Evolutionary conservation across 176 grass and related monocot genomes (phyloP).

Genomic region (Oryza brachyantha): DNA sequence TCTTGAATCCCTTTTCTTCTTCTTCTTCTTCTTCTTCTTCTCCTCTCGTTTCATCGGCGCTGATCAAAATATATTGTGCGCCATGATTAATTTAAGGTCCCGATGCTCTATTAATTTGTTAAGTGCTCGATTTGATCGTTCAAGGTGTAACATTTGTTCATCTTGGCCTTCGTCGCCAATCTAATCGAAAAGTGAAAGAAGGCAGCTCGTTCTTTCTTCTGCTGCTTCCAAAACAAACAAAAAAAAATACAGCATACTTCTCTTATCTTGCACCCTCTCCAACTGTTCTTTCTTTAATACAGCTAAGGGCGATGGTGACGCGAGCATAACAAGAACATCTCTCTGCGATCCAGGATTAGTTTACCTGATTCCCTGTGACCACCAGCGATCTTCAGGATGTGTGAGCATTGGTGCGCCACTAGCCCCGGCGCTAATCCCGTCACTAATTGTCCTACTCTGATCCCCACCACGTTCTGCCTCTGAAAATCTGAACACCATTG

Average conservation of each 20-base stretch:
- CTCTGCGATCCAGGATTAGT: not conserved
- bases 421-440: constrained; percentile 3
- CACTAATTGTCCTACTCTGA: not conserved
- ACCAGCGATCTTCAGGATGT: not conserved
- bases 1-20: not conserved
- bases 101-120: constrained; percentile 10
- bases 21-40: too few relatives aligned
- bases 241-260: not conserved
- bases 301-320: not conserved
- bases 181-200: not conserved
- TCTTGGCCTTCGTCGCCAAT: constrained; percentile 28
- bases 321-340: not conserved
- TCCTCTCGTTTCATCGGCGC: constrained; percentile 11
- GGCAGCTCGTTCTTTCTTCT: not conserved
- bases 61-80: constrained; percentile 34
- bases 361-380: not conserved
- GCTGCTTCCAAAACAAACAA: not conserved
- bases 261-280: not conserved
- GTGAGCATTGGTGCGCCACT: constrained; percentile 5
- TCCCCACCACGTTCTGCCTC: constrained; percentile 15
- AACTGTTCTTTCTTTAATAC: not conserved
- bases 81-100: constrained; percentile 7
- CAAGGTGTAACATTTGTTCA: constrained; percentile 19
- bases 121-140: not conserved
- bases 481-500: not conserved